Evolutionary conservation across 2,329 filamentous ascomycete genomes (phyloP).

Genomic region (Septoria petroselini): DNA sequence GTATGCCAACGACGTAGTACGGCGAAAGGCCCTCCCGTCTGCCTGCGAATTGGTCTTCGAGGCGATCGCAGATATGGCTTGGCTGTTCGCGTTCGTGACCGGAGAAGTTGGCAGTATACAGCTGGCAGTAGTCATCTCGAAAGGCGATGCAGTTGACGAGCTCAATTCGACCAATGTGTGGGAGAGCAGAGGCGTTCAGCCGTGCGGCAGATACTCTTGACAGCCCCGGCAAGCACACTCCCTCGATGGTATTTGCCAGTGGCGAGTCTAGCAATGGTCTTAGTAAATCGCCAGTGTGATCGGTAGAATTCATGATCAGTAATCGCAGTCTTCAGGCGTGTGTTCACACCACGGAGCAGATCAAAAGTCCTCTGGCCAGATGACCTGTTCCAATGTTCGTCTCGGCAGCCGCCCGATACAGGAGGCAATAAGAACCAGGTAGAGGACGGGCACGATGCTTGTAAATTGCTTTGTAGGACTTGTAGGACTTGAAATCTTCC

Average conservation of each 20-base stretch:
- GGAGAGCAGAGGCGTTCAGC: constrained; percentile 19
- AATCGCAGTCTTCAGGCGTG: neutral
- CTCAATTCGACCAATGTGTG: constrained; percentile 25
- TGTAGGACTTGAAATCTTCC: no score
- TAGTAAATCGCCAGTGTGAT: constrained; percentile 12
- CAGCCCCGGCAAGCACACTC: constrained; percentile 13
- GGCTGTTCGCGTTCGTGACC: constrained; percentile 26
- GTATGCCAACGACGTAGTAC: constrained; percentile 25
- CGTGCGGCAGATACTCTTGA: constrained; percentile 18
- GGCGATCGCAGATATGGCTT: constrained; percentile 22
- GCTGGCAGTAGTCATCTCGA: constrained; percentile 15
- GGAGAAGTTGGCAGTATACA: constrained; percentile 25
- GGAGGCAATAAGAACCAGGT: no score
- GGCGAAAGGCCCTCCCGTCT: constrained; percentile 18
- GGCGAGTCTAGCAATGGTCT: constrained; percentile 8
- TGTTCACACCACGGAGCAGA: no score
- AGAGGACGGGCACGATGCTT: no score
- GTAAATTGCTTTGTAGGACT: no score
- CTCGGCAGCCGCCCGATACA: no score
- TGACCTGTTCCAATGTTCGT: no score
- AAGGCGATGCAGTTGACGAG: constrained; percentile 22
- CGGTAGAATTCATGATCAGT: constrained; percentile 13
- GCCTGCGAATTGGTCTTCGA: constrained; percentile 20
- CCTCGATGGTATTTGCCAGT: constrained; percentile 12
- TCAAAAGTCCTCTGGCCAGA: no score